Percentiles rank a stretch among this genome's conserved stretches.
phyloP scores from a whole-genome alignment of 306 rosid genomes.

The Prinsepia uniflora region DNA sequence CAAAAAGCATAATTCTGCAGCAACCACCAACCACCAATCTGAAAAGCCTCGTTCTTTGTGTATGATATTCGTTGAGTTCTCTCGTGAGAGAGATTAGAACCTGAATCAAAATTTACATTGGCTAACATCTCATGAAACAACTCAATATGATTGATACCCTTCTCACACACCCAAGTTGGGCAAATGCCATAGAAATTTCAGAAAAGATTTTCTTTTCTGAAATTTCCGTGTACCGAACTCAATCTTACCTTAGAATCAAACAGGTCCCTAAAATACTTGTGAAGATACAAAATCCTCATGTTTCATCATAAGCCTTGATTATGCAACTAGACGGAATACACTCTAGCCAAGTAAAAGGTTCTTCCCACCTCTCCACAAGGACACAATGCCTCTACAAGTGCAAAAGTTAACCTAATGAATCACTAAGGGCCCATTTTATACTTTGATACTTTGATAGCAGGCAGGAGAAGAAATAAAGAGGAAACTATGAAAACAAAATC shows the following conservation, averaged over 20 bases:
- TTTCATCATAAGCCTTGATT: neutral
- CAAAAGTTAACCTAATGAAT: neutral
- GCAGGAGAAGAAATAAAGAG: no score
- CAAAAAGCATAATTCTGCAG: no score
- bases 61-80: no score
- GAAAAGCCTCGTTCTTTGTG: neutral
- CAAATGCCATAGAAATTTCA: neutral
- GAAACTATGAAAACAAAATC: no score
- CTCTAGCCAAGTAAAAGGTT: neutral
- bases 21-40: no score
- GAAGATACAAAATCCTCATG: neutral
- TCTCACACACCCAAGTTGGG: neutral
- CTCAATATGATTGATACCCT: neutral
- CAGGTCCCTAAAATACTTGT: neutral
- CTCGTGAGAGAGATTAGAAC: neutral
- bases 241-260: neutral
- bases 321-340: neutral
- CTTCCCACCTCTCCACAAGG: neutral
- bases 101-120: neutral
- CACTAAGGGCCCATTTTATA: no score
- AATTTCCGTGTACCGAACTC: no score
- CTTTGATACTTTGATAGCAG: no score
- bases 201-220: neutral
- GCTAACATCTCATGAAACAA: neutral
- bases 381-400: neutral